These are phyloP conservation scores for Fusarium bactridioides DNA, from an alignment of 2,329 filamentous ascomycete genomes.

Conservation along the genomic window DNA sequence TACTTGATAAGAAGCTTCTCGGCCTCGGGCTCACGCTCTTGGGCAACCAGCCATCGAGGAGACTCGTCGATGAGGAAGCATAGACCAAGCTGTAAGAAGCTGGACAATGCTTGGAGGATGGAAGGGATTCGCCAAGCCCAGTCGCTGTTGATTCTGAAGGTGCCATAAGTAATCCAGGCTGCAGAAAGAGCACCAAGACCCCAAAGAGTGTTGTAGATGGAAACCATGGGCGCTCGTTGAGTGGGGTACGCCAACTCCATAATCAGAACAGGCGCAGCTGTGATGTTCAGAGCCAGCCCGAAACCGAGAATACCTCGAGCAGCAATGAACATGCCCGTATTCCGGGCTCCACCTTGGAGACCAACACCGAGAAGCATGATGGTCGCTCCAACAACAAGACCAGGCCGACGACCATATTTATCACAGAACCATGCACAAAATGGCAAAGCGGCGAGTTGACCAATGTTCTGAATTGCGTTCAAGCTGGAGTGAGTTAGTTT, in stretches of 20 bases:
- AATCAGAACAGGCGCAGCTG: slow-evolving; percentile 4
- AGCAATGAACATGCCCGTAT: slow-evolving; percentile 14
- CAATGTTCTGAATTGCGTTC: slow-evolving; percentile 15
- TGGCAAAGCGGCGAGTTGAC: slow-evolving; percentile 7
- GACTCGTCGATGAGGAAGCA: slow-evolving; percentile 11
- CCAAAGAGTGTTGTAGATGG: slow-evolving; percentile 17
- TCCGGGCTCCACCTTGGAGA: slow-evolving; percentile 5
- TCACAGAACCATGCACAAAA: slow-evolving; percentile 14
- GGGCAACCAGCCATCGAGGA: neutral
- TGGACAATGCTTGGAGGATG: neutral
- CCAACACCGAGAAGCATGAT: slow-evolving; percentile 15
- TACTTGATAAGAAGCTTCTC: slow-evolving; percentile 2
- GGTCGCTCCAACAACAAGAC: neutral
- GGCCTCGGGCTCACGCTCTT: slow-evolving; percentile 7
- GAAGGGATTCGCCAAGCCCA: slow-evolving; percentile 16
- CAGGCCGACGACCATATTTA: slow-evolving; percentile 1
- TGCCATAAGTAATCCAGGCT: slow-evolving; percentile 9
- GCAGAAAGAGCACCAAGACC: slow-evolving; percentile 6
- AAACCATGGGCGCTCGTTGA: slow-evolving; percentile 12
- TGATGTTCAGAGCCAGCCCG: slow-evolving; percentile 1
- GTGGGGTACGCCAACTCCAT: slow-evolving; percentile 16
- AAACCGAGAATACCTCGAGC: slow-evolving; percentile 12
- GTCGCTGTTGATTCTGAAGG: slow-evolving; percentile 2
- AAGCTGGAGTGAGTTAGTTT: neutral
- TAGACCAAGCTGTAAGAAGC: neutral